Base-by-base conservation (phyloP, 345 rosid genomes). In the Stellera chamaejasme region DNA sequence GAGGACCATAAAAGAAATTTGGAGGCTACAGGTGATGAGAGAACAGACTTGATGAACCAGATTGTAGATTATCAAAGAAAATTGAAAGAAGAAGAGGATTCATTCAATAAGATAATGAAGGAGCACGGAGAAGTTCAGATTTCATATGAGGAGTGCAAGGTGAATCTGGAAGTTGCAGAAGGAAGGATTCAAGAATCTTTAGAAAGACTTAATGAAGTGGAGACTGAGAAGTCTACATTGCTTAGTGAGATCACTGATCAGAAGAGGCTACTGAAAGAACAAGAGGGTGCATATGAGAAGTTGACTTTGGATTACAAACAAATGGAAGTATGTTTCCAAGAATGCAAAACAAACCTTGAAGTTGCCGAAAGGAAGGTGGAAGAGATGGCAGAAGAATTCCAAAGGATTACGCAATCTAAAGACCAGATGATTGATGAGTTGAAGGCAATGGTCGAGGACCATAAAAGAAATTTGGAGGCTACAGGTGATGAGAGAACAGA, bases 221-320 rank as follows among this genome's bases (percentile, higher is more conserved):
- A 79, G 70, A 72, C 64, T 62, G 67, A 72, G 69, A 77, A 58
- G 15, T 56, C 63, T 1, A 66, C 73, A 16, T 27, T 73, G 36
- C 25, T 52, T 45, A 58, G 43, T 59, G 77, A 71, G 60, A 61
- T 78, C 4, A 73, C 56, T 48, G 72, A 81, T 53, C 87, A 69
- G 56, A 78, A 56, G 58, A 80, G 68, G 59, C 51, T 62, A 15
- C 69, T 72, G 48, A 58, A 73, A 68, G 65, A 61, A 12, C 32
- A 45, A 14, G 52, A 3, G 6, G 58, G 41, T 0, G 68, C 57
- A 0, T 69, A 71, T 72, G 76, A 66, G 54, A 75, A 68, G 42
- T 69, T 82, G 28, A 72, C 58, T 46, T 77, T 73, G 69, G 96
- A 84, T 23, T 69, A 77, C 51, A 75, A 65, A 62, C 80, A 67